Conservation (phyloP, 192 early-diverging fungal genomes). For the Lunasporangiospora selenospora region DNA sequence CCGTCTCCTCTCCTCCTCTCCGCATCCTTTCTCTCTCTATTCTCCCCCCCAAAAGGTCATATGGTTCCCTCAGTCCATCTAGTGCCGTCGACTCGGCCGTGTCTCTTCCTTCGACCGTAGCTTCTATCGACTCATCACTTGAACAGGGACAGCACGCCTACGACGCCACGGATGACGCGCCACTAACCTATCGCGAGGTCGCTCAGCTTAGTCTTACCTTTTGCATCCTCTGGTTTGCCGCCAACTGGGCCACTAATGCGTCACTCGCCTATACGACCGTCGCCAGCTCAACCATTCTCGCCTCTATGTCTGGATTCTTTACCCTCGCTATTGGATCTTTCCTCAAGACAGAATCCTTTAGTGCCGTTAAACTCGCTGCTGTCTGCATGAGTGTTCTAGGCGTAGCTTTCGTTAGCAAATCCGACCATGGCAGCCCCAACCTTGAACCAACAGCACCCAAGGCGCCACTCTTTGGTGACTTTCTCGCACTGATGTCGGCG, state of each 20-base stretch:
- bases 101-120: too few species aligned
- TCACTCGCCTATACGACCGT: constrained; percentile 72
- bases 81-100: too few species aligned
- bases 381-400: too few species aligned
- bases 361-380: constrained; percentile 50
- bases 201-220: constrained; percentile 62
- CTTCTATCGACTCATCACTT: background rate
- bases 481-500: constrained; percentile 67
- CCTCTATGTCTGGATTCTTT: constrained; percentile 71
- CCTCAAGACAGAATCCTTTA: constrained; percentile 63
- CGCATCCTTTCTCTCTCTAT: too few species aligned
- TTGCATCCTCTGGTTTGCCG: constrained; percentile 75
- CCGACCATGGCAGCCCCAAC: background rate
- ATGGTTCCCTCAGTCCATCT: background rate
- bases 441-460: background rate
- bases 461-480: constrained; percentile 62
- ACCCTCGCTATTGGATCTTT: constrained; percentile 66
- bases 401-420: too few species aligned
- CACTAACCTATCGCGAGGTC: constrained; percentile 51
- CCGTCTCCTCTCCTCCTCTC: too few species aligned
- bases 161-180: background rate
- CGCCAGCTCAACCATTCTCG: constrained; percentile 70
- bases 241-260: constrained; percentile 69
- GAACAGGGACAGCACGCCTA: background rate
- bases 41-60: constrained; percentile 11